Evolutionary conservation across 305 asterid genomes (phyloP), one percentile per base, ranked within the genome.

Genomic region (Galium porrigens): DNA sequence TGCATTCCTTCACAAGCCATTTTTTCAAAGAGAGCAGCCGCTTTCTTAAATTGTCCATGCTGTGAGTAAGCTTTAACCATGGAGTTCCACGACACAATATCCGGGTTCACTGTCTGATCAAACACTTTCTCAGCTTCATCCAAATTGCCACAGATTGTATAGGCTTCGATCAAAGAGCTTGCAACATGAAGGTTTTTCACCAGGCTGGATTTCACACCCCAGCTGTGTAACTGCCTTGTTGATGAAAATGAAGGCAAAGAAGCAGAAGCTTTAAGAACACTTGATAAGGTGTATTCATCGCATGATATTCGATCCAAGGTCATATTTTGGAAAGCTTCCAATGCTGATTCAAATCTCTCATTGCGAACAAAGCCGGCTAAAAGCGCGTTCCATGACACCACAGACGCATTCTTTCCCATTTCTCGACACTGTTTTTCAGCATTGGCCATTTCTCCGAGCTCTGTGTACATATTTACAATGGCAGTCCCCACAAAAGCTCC

Each of bases 211-310:
- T 74, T 69, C 27, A 74, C 27, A 10, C 55, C 57, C 61, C 62
- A 42, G 55, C 65, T 39, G 67, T 74, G 78, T 14, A 74, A 42
- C 52, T 74, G 78, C 74, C 53, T 74, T 63, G 71, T 42, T 11
- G 39, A 33, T 33, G 49, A 64, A 0, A 69, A 27, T 12, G 78
- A 69, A 10, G 78, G 72, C 17, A 73, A 33, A 5, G 53, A 69
- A 32, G 69, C 70, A 59, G 71, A 59, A 7, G 69, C 72, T 53
- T 59, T 69, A n/a, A 69, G 64, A 42, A 22, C 37, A 14, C 37
- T 27, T 14, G 74, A 74, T 41, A 56, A 69, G 49, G 74, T 74
- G 67, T 69, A 74, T 53, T 69, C 78, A 65, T 74, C 37, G n/a
- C 68, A 44, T n/a, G 67, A 14, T 29, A 60, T 44, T 12, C 54